Evolutionary conservation across 148 eudicot species (phyloP), one percentile per base, ranked within the genome.

Genomic region (Chenopodium berlandieri): DNA sequence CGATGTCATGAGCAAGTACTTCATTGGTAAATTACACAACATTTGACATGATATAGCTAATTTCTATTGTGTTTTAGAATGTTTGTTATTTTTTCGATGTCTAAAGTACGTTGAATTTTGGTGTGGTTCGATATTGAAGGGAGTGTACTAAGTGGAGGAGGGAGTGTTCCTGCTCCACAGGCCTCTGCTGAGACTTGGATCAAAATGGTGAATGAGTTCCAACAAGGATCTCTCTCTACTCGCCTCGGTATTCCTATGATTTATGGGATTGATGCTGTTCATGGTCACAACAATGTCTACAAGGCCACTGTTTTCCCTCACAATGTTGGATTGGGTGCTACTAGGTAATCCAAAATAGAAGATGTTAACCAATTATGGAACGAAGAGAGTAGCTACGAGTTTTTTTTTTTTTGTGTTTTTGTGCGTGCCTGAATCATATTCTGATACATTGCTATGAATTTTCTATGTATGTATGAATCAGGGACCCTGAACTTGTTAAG

Each of bases 211-310:
- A 91, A 94, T 79, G 89, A 85, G 11, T 91, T 91, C 72, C 98
- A 94, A 79, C 90, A 85, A 72, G 98, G 93, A 19, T 73, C 97
- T 0, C 76, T 94, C 5, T 89, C 97, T 0, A 92, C 97, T 5
- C 93, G 90, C 47, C 91, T 94, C 44, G 96, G 91, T 50, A 94
- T 94, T 23, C 98, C 98, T 2, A 86, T 92, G 90, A 90, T 92
- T 27, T 94, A 94, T 82, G 98, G 98, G 65, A 94, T 94, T 82
- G 98, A 94, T 78, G 98, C 98, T 32, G 91, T 94, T 80, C 98
- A 94, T 78, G 98, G 98, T 60, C 90, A 94, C 85, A 86, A 83
- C 78, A 89, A 86, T 85, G 97, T 88, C 30, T 94, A 89, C 82
- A 90, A 87, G 78, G 93, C 98, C 54, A 94, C 97, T 20, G 82